Evolutionary conservation across 2,329 filamentous ascomycete species (phyloP), one percentile per base, ranked within the genome.

Genomic region (Fusarium circinatum): DNA sequence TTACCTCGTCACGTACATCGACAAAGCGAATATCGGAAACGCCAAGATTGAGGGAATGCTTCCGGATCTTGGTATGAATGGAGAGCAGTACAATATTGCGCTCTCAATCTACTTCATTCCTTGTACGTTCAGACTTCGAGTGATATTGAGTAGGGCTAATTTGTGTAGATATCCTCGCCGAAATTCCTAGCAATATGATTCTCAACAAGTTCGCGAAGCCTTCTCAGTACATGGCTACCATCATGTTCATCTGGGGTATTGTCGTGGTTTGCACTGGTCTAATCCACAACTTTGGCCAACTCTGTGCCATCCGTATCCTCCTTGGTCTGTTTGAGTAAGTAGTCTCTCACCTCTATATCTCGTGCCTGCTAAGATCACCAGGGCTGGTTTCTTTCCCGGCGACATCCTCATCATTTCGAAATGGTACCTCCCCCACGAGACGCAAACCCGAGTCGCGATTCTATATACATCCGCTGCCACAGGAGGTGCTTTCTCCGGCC

Each of bases 391-490:
- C 63, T 79, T 79, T 39, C 79, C 80, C 1, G 79, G 76, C 8
- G 80, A 77, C 2, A 75, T 79, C 20, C 78, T 77, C 22, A 73
- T 80, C 13, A 77, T 75, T 34, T 76, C 75, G 1, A 79, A 78
- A 36, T 81, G 79, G 79, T 81, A 80, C 67, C 75, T 79, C 38
- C 77, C 75, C 2, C 70, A 77, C 30, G 79, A 81, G 34, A 75
- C 79, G 0, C 76, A 79, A 3, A 68, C 72, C 1, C 70, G 79
- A 41, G 76, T 80, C 47, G 77, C 79, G 9, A 79, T 78, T 51
- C 75, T 80, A 38, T 80, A 79, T 45, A 79, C 78, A 11, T 78
- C 77, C 1, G 70, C 70, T 2, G 78, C 78, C 0, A 72, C 76
- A 0, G 77, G 73, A 9, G 76, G 77, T 5, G 74, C 77, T 6